Evolutionary conservation across 345 rosid genomes (phyloP), one percentile per base, ranked within the genome.

Genomic region (Nephelium lappaceum): DNA sequence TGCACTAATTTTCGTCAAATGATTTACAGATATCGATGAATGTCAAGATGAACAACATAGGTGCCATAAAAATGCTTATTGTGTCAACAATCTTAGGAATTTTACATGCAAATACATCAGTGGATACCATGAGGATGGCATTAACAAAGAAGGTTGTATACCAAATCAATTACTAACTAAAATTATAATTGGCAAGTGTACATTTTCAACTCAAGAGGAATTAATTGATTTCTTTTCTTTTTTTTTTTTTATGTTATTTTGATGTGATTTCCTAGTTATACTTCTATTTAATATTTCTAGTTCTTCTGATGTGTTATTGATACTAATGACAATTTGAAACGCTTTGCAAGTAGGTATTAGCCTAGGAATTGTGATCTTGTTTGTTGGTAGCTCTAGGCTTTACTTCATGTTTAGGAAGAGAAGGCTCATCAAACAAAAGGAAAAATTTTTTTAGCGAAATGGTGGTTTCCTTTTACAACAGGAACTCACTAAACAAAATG

Each of bases 101-200:
- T 85, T 51, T n/a, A 11, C 15, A 0, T 89, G 93, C 60, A 24
- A 7, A 0, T 86, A 89, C 80, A 72, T 62, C 9, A 79, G 79
- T 14, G 81, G 81, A 0, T 78, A 77, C 62, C 62, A 65, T 6
- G 87, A 87, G 0, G 80, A 88, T 43, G 86, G 88, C 2, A 69
- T 62, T 53, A 81, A 81, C 2, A 2, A 81, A 64, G 19, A 5
- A 53, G 16, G 78, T 27, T 81, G 84, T 24, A 38, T 60, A 3
- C 23, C 24, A 8, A 71, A 75, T 5, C 72, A 69, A 47, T 42
- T 72, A 6, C 36, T 58, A 41, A 24, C 41, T 39, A 16, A 66
- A 3, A 72, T 78, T 2, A 18, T 65, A 15, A 18, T 72, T 19
- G 75, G 82, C 80, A 76, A 71, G 72, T 51, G 1, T 14, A 21